Conservation (phyloP, 345 rosid species). For the Turritis glabra region DNA sequence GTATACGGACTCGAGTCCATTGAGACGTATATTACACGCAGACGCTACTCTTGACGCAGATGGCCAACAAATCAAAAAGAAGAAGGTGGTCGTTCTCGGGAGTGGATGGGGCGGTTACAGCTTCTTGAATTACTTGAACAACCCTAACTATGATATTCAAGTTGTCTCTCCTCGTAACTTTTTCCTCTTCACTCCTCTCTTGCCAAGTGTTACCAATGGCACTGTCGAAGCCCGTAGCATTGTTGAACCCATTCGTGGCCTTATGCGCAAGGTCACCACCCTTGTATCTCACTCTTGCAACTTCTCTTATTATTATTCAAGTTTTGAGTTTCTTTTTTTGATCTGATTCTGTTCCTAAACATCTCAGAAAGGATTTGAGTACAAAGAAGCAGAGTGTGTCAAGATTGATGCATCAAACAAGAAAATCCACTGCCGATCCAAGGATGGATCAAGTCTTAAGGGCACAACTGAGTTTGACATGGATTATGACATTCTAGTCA, state of each 20-base stretch:
- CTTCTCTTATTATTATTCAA: not conserved
- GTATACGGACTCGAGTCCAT: slow-evolving; percentile 43
- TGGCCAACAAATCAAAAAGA: slow-evolving; percentile 40
- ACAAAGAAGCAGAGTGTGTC: slow-evolving; percentile 72
- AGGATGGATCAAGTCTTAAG: slow-evolving; percentile 40
- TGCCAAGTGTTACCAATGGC: slow-evolving; percentile 83
- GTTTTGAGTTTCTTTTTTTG: not conserved
- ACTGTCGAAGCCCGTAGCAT: slow-evolving; percentile 89
- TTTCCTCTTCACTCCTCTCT: slow-evolving; percentile 80
- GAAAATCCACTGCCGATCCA: slow-evolving; percentile 56
- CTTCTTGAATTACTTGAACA: slow-evolving; percentile 62
- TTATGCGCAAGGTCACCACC: slow-evolving; percentile 51
- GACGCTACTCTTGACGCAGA: slow-evolving; percentile 23
- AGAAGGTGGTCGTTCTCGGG: slow-evolving; percentile 80
- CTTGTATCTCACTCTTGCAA: not conserved
- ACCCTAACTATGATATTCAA: slow-evolving; percentile 57
- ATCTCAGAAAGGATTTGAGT: slow-evolving; percentile 56
- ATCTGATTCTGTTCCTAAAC: not conserved
- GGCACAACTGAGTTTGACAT: slow-evolving; percentile 56
- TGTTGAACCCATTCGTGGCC: slow-evolving; percentile 72
- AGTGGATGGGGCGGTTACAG: slow-evolving; percentile 86
- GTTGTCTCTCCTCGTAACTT: slow-evolving; percentile 80
- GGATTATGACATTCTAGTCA: slow-evolving; percentile 68
- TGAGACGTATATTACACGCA: slow-evolving; percentile 2
- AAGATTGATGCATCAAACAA: slow-evolving; percentile 60